Evolutionary conservation across 441 rosid genomes (phyloP), one percentile per base, ranked within the genome.

Genomic region (Euphorbia celastroides): DNA sequence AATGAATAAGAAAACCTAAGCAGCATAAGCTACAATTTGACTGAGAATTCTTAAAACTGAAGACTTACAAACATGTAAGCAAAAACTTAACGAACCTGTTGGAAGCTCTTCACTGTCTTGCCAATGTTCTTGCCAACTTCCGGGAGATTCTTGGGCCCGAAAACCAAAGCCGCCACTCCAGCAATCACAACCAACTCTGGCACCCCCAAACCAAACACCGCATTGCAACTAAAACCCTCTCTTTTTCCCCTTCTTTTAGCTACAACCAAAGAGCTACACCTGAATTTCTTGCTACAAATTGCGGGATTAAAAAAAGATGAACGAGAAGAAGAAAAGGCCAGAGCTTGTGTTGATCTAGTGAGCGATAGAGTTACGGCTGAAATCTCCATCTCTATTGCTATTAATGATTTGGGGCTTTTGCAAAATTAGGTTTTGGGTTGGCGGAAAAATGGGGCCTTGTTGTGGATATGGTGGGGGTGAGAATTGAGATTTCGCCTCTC

Each of bases 161-260:
- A 91, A 64, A 93, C 86, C 67, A 93, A 71, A 51, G 97, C 93
- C 76, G 92, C 89, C 34, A 93, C 97, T 7, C 97, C 99, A 69
- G 93, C 99, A 75, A 93, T 93, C 71, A 93, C 99, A 60, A 86
- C 96, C 31, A 93, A 88, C 78, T 93, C 99, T 54, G 99, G 97
- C 36, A 93, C 96, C 44, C 99, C 97, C 5, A 93, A 83, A 62
- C 99, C 99, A 64, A 93, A 93, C 86, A 91, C 69, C 51, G 95
- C 90, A 74, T 88, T 83, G 79, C 95, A 89, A 72, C 83, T 66
- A 0, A 89, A 69, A 68, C 81, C 74, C 86, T 76, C 86, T 80
- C 70, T 76, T 30, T 51, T 68, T 68, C 80, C 59, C 72, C 72
- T 76, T 70, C 86, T 74, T 70, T 71, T 79, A 62, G 73, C 81